Base-by-base conservation (phyloP, 177 flowering plant species). In the Telopea speciosissima region DNA sequence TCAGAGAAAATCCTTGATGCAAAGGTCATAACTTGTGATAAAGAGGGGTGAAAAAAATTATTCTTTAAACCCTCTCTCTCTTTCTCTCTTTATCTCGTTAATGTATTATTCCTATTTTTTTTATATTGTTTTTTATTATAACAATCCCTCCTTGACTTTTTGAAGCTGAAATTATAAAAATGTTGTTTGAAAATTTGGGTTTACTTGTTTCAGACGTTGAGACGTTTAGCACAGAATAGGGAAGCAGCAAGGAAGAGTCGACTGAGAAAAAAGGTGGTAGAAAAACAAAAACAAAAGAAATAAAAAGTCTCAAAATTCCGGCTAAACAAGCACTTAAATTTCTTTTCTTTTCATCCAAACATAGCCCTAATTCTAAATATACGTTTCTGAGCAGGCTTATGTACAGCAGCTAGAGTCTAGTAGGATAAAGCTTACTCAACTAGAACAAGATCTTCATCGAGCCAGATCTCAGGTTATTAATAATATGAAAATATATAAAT, bases 161-260 rank as follows among this genome's bases (percentile, higher is more conserved):
- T 36, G 40, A 49, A 49, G 54, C 54, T 49, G 17, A 49, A 0
- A 49, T 49, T 49, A 49, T 49, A 0, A 12, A 49, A 49, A 5
- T 65, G 23, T 66, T 52, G 6, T 42, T 56, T 76, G 54, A 26
- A 8, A 67, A 44, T 62, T 63, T 45, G 63, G 40, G 40, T 36
- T 52, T 77, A 23, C 31, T 74, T 66, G 23, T 69, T 79, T 67
- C 86, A 95, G 99, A 91, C 97, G 67, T 60, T 88, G 81, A 87
- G 97, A 79, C 88, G 99, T 26, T 83, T 95, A 68, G 99, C 97
- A 63, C 99, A 95, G 76, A 95, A 95, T 76, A 87, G 99, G 83
- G 99, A 95, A 77, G 99, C 99, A 70, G 99, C 99, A 71, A 89
- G 85, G 69, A 95, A 95, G 75, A 92, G 99, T 78, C 80, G 99